phyloP scores from a whole-genome alignment of 2,329 filamentous ascomycete genomes.

The Neonectria coccinea region DNA sequence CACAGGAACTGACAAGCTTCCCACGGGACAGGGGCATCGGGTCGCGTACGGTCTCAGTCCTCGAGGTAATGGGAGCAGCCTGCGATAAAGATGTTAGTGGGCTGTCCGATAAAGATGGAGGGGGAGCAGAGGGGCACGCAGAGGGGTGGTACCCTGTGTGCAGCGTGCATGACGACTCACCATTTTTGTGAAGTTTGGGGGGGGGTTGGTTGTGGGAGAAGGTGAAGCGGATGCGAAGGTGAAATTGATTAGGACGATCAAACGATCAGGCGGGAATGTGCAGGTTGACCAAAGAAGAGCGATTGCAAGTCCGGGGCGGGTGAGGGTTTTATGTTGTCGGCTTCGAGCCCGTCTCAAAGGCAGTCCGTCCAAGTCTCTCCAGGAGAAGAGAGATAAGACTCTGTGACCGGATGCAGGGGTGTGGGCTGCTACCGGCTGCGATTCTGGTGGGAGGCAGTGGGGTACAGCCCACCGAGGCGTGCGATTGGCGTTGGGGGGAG shows the following conservation, averaged over 20 bases:
- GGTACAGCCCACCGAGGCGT: slow-evolving; percentile 27
- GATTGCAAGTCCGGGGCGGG: slow-evolving; percentile 36
- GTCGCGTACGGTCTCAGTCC: slow-evolving; percentile 51
- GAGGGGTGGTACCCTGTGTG: neutral
- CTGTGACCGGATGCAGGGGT: slow-evolving; percentile 46
- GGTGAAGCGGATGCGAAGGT: neutral
- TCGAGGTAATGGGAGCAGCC: slow-evolving; percentile 37
- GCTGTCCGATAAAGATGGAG: slow-evolving; percentile 25
- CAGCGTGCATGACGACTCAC: slow-evolving; percentile 30
- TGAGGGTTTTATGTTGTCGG: slow-evolving; percentile 46
- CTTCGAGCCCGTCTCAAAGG: slow-evolving; percentile 36
- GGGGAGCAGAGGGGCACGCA: slow-evolving; percentile 4
- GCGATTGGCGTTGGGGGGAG: slow-evolving; percentile 36
- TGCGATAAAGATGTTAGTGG: slow-evolving; percentile 34
- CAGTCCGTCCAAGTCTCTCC: slow-evolving; percentile 32
- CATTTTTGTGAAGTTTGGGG: slow-evolving; percentile 34
- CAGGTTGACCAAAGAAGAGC: slow-evolving; percentile 37
- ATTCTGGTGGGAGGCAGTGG: slow-evolving; percentile 33
- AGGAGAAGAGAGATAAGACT: slow-evolving; percentile 46
- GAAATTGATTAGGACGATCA: slow-evolving; percentile 40
- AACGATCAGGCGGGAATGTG: slow-evolving; percentile 36
- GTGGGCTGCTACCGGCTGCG: slow-evolving; percentile 43
- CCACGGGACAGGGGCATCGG: neutral
- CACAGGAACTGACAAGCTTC: neutral
- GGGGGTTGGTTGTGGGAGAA: slow-evolving; percentile 14